Evolutionary conservation across 768 basidiomycete genomes (phyloP), one percentile per base, ranked within the genome.

Genomic region (Aureoboletus auriporus): DNA sequence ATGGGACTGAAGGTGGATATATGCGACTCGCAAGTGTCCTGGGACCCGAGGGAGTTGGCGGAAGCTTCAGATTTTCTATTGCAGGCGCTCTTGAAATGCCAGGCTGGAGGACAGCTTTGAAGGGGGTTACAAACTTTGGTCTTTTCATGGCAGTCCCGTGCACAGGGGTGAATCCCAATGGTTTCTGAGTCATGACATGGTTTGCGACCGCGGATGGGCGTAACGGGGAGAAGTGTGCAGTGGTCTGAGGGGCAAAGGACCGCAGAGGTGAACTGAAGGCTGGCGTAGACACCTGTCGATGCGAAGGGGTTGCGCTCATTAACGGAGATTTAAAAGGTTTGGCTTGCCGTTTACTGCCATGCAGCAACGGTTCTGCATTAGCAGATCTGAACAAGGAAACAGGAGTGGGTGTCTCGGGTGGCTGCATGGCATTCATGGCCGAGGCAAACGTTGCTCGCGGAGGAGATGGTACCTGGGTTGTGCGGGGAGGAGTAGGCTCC

Each of bases 41-140:
- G 13, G 31, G 28, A 26, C 17, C 31, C 2, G 49, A 20, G 8
- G 56, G 44, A 5, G 49, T 45, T 29, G 38, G 16, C 20, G 51
- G 20, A 35, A 23, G 37, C 16, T 43, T 37, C 14, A 20, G 28
- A 11, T 41, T 33, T 43, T 51, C 57, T 13, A 33, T 20, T 33
- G 20, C n/a, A 29, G 39, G 40, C 34, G 46, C 14, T 12, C 20
- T 41, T 14, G 44, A 30, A 23, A 75, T 71, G 33, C 69, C 70
- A 39, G 77, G 75, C 52, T 67, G 69, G 69, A 76, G 69, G 26
- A 75, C 77, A 6, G 64, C 45, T 57, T 84, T 86, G 61, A 86
- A 86, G 0, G 83, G 83, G 2, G 83, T 84, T 7, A 75, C 64
- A 51, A 84, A 84, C n/a, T 70, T 71, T 29, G 57, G 52, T 51